Conservation (phyloP, 2,329 filamentous ascomycete species). For the Trichoderma sp. region DNA sequence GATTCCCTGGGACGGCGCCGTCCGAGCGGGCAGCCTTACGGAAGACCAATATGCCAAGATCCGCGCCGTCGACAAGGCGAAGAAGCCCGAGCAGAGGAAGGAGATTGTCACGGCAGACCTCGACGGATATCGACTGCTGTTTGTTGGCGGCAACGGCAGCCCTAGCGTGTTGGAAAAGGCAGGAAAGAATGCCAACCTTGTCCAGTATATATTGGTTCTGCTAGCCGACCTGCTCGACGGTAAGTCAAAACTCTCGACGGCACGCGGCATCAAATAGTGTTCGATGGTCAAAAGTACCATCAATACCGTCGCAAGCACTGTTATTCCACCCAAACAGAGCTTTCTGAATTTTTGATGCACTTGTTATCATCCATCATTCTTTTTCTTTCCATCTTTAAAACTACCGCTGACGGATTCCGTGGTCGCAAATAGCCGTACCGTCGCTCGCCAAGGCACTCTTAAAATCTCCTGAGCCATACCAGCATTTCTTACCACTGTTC, state of each 20-base stretch:
- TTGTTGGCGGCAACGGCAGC: conserved; percentile 75
- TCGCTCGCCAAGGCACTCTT: conserved; percentile 76
- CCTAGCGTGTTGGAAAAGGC: conserved; percentile 80
- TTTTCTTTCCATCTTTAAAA: neutral
- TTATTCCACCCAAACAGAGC: neutral
- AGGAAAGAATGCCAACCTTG: conserved; percentile 82
- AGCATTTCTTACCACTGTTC: conserved; percentile 82
- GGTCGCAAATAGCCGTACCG: conserved; percentile 66
- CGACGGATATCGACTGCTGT: conserved; percentile 76
- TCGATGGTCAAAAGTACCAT: neutral
- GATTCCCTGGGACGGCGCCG: conserved; percentile 97
- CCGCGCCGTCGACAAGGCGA: conserved; percentile 93
- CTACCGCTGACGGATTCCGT: neutral
- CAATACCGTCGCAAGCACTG: neutral
- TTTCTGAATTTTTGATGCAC: neutral
- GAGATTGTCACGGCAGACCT: conserved; percentile 80
- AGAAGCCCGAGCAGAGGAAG: conserved; percentile 80
- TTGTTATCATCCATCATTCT: neutral
- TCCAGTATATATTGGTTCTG: conserved; percentile 93
- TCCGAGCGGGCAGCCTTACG: conserved; percentile 89
- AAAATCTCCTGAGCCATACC: conserved; percentile 76
- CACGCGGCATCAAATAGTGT: neutral
- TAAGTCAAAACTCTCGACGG: conserved; percentile 47
- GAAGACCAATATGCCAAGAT: conserved; percentile 95
- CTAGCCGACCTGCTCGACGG: conserved; percentile 85